Percentiles rank a stretch among this genome's conserved stretches.
Evolutionary conservation across 257 asterid species (phyloP).

Genomic region (Salvia miltiorrhiza): DNA sequence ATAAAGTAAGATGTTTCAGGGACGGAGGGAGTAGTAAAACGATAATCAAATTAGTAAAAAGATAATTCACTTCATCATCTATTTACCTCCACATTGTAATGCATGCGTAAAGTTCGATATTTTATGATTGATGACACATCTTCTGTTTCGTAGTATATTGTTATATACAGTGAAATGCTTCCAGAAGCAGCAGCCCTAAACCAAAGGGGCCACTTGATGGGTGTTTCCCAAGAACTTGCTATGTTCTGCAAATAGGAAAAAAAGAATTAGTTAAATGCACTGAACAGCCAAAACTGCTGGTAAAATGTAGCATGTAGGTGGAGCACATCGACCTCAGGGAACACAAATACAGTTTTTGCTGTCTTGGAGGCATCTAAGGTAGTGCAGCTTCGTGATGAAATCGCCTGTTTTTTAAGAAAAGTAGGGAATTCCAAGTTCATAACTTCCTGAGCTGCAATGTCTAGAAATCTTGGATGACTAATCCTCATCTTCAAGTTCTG

Average conservation of each 20-base stretch:
- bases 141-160: conserved; percentile 80
- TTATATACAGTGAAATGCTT: conserved; percentile 55
- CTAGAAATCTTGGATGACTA: conserved; percentile 76
- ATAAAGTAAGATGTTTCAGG: no score
- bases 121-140: conserved; percentile 58
- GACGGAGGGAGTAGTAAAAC: no score
- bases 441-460: conserved; percentile 58
- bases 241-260: conserved; percentile 44
- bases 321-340: conserved; percentile 70
- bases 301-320: conserved; percentile 11
- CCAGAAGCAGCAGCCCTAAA: conserved; percentile 94
- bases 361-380: conserved; percentile 30
- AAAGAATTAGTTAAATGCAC: conserved; percentile 14
- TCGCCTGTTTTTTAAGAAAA: conserved; percentile 52
- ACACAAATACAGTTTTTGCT: conserved; percentile 39
- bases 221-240: conserved; percentile 48
- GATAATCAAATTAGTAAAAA: not conserved
- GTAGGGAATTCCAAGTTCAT: conserved; percentile 65
- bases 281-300: conserved; percentile 16
- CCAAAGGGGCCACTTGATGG: conserved; percentile 86
- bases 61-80: conserved; percentile 11
- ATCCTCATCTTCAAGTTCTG: conserved; percentile 94
- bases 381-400: conserved; percentile 32
- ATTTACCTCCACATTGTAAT: conserved; percentile 68
- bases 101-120: conserved; percentile 88